phyloP scores from a whole-genome alignment of 106 monocot genomes.

The Acorus gramineus region DNA sequence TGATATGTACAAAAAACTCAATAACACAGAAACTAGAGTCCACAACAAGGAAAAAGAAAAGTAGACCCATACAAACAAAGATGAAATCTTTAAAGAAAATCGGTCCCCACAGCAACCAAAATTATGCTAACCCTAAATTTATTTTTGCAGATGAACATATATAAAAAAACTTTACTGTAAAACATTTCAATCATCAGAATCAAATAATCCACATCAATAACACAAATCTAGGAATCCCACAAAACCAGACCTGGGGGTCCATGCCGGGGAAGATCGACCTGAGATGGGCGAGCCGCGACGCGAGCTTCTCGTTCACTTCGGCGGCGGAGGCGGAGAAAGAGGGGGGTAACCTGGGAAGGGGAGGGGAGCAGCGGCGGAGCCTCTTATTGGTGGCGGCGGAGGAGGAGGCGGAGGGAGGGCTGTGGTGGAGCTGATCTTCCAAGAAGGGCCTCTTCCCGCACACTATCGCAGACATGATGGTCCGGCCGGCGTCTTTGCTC shows the following conservation, averaged over 20 bases:
- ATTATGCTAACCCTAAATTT: no score
- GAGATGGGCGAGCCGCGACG: constrained; percentile 15
- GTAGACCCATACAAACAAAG: no score
- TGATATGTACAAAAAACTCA: no score
- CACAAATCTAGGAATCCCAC: not conserved
- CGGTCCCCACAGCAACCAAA: no score
- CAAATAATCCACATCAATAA: not conserved
- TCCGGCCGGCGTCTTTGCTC: not conserved
- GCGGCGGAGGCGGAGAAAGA: constrained; percentile 1
- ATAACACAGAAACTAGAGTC: no score
- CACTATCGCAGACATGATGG: constrained; percentile 33
- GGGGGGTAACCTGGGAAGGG: not conserved
- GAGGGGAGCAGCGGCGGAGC: constrained; percentile 10
- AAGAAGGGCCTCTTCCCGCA: constrained; percentile 50
- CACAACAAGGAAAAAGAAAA: no score
- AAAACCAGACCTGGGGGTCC: constrained; percentile 26
- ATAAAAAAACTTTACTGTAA: not conserved
- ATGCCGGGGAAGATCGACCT: constrained; percentile 34
- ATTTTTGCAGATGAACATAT: no score
- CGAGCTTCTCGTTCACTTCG: not conserved
- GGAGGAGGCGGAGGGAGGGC: constrained; percentile 23
- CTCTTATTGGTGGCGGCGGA: constrained; percentile 17
- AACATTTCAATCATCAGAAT: not conserved
- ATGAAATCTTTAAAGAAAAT: no score
- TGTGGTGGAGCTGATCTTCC: constrained; percentile 26